phyloP scores from a whole-genome alignment of 2,329 filamentous ascomycete genomes.

The Alternaria infectoria region DNA sequence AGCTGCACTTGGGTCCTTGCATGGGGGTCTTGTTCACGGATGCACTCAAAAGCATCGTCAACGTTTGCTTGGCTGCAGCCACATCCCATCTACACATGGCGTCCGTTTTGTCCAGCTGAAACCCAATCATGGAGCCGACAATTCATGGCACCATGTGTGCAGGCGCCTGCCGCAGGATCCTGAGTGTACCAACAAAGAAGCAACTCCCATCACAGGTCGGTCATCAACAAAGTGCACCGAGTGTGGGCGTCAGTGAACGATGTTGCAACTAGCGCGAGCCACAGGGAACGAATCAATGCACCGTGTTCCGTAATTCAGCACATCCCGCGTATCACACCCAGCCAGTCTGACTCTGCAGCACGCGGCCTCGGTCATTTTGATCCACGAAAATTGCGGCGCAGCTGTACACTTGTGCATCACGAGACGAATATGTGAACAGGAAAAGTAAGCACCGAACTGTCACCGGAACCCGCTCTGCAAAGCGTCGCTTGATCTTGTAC shows the following conservation, averaged over 20 bases:
- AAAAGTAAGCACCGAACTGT: conserved; percentile 31
- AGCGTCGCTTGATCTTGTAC: conserved; percentile 15
- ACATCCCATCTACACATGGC: conserved; percentile 17
- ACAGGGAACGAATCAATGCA: conserved; percentile 11
- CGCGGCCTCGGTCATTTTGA: conserved; percentile 28
- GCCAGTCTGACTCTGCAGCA: conserved; percentile 31
- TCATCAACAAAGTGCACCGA: conserved; percentile 3
- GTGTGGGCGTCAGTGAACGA: conserved; percentile 8
- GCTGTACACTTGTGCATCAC: conserved; percentile 38
- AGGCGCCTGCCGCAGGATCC: background rate
- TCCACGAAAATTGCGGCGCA: conserved; percentile 25
- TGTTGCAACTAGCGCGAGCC: conserved; percentile 13
- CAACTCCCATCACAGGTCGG: conserved; percentile 4
- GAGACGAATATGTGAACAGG: conserved; percentile 23
- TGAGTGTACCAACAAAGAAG: conserved; percentile 5
- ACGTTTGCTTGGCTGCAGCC: conserved; percentile 32
- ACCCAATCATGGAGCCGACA: background rate
- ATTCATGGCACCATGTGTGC: conserved; percentile 2
- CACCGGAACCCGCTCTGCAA: conserved; percentile 14
- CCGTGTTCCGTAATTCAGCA: conserved; percentile 23
- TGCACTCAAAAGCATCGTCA: conserved; percentile 20
- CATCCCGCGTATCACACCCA: conserved; percentile 36
- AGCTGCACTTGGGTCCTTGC: conserved; percentile 29
- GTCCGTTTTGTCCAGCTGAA: conserved; percentile 7
- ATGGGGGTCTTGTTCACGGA: conserved; percentile 25